Evolutionary conservation across 345 rosid species (phyloP).

Genomic region (Aethionema arabicum): DNA sequence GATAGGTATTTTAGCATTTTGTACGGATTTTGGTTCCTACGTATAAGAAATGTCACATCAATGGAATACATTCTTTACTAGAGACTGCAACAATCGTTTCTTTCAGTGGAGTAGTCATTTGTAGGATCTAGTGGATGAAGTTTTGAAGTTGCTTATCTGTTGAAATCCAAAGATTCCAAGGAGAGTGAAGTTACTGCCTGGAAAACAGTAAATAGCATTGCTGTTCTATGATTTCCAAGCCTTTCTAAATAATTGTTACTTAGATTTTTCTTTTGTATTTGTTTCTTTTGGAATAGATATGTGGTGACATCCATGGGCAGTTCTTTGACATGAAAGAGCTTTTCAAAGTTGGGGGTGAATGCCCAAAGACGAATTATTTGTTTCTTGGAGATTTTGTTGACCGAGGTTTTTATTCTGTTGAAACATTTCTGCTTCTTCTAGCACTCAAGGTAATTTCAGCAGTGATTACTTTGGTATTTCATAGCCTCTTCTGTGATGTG

Average conservation of each 20-base stretch:
- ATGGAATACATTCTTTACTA: not conserved
- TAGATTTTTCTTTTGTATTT: not conserved
- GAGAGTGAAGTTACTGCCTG: not conserved
- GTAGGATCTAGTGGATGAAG: not conserved
- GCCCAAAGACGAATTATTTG: conserved; percentile 89
- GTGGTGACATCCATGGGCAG: conserved; percentile 95
- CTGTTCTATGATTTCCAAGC: not conserved
- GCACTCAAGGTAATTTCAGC: conserved; percentile 68
- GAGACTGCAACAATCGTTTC: not conserved
- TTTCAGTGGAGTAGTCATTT: not conserved
- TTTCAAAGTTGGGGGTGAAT: conserved; percentile 85
- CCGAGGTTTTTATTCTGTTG: conserved; percentile 90
- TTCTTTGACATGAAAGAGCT: conserved; percentile 95
- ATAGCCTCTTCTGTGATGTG: not conserved
- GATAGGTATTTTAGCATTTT: not conserved
- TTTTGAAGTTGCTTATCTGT: not conserved
- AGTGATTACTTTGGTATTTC: conserved; percentile 1
- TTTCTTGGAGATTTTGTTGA: conserved; percentile 97
- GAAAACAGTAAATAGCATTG: not conserved
- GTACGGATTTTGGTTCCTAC: not conserved
- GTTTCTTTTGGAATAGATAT: conserved; percentile 43
- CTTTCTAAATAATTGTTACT: not conserved
- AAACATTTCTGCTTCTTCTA: conserved; percentile 82
- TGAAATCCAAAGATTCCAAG: not conserved
- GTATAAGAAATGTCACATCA: not conserved